These are phyloP conservation scores for Rhodomyrtus tomentosa DNA, from an alignment of 345 rosid species.

Conservation along the genomic window DNA sequence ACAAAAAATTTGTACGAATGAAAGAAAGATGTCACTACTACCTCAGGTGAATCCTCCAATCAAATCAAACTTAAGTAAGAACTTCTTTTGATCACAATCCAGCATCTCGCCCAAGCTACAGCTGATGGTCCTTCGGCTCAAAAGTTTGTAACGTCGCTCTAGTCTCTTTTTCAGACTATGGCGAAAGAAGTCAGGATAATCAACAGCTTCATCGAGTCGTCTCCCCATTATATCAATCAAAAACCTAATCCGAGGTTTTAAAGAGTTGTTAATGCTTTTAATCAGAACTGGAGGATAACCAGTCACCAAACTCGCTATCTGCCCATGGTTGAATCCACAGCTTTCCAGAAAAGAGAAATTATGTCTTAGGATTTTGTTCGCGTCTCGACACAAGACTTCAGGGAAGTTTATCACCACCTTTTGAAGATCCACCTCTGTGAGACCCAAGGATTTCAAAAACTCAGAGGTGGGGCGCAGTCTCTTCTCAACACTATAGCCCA, in stretches of 20 bases:
- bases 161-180: slow-evolving; percentile 12
- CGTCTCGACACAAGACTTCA: slow-evolving; percentile 8
- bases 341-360: not conserved
- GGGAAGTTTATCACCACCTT: slow-evolving; percentile 6
- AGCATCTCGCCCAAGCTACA: slow-evolving; percentile 12
- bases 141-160: slow-evolving; percentile 8
- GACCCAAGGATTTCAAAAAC: slow-evolving; percentile 9
- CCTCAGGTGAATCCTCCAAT: not conserved
- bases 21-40: not conserved
- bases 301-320: slow-evolving; percentile 5
- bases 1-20: not conserved
- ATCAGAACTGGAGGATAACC: slow-evolving; percentile 10
- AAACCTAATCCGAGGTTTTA: slow-evolving; percentile 12
- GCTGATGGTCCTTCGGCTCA: not conserved
- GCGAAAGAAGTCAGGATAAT: slow-evolving; percentile 12
- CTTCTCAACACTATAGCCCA: slow-evolving; percentile 13
- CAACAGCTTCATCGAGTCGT: slow-evolving; percentile 6
- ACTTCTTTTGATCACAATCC: slow-evolving; percentile 10
- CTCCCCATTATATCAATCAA: slow-evolving; percentile 10
- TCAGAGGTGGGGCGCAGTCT: slow-evolving; percentile 13
- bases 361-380: slow-evolving; percentile 5
- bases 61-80: slow-evolving; percentile 3
- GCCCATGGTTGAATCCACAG: slow-evolving; percentile 3
- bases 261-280: slow-evolving; percentile 10
- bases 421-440: not conserved